Base-by-base conservation (phyloP, 495 filamentous ascomycete species). In the Hypoxylon fragiforme region DNA sequence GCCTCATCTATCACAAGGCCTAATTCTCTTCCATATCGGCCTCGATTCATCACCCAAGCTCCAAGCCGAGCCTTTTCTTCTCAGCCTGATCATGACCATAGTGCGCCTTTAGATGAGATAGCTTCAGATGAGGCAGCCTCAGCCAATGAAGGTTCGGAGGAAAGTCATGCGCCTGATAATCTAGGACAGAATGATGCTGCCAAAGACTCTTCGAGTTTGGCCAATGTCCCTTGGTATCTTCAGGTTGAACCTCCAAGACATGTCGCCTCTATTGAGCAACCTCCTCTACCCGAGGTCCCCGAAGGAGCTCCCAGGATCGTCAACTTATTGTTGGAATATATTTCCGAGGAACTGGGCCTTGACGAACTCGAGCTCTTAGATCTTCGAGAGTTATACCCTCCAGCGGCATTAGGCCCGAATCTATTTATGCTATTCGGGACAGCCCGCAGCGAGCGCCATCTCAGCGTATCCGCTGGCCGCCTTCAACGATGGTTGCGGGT, bases 371-470 rank as follows among this genome's bases (percentile, higher is more conserved):
- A 73, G 4, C 58, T 98, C 8, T 72, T 92, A 42, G 94, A 98
- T 67, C 79, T 97, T 15, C 89, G 94, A 44, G 72, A 79, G 15
- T 75, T 96, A 38, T 88, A 96, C 62, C 91, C 90, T 0, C 87
- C 94, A 0, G 83, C 94, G 1, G 90, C 91, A 0, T 77, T 97
- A 28, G 94, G 94, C 6, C 81, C 90, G 12, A 87, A 91, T 63
- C 79, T 96, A 30, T 77, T 98, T 22, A 97, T 97, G 94, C 68
- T 97, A 30, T 76, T 97, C 54, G 92, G 90, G n/a, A 95, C 90
- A 13, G 90, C 92, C 15, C 85, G 95, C 39, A 92, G 89, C 53
- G 89, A 96, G 60, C 92, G 90, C 48, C 95, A 98, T 74, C 72
- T 97, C 19, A 91, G 96, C 61, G 89, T 95, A 15, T 92, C 91